phyloP scores from a whole-genome alignment of 805 yeast genomes.

The Kregervanrija delftensis region DNA sequence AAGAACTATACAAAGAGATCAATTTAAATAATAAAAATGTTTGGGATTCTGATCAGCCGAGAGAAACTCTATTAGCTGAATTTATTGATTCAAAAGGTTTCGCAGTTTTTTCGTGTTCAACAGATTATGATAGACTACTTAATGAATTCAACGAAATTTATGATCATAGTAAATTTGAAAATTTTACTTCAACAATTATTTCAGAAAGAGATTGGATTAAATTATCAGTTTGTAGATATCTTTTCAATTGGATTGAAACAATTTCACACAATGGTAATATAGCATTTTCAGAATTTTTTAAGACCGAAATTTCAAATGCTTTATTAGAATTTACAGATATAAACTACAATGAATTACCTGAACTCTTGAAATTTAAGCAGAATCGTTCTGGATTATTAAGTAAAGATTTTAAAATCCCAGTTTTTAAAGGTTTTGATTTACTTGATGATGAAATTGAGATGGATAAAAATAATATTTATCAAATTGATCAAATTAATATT shows the following conservation, averaged over 20 bases:
- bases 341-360: background rate
- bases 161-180: conserved; percentile 33
- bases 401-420: conserved; percentile 29
- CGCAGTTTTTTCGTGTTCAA: conserved; percentile 33
- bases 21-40: too few relatives aligned
- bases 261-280: conserved; percentile 32
- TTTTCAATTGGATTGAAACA: conserved; percentile 46
- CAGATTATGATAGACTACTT: conserved; percentile 11
- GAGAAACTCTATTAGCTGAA: conserved; percentile 26
- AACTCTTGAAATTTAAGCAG: background rate
- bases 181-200: conserved; percentile 50
- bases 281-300: conserved; percentile 32
- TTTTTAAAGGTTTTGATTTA: conserved; percentile 17
- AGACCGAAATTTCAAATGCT: conserved; percentile 36
- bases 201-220: conserved; percentile 44
- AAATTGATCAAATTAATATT: background rate
- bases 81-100: conserved; percentile 46
- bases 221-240: conserved; percentile 37
- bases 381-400: conserved; percentile 28
- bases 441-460: conserved; percentile 1
- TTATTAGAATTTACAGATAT: conserved; percentile 31
- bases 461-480: background rate
- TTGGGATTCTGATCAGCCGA: too few relatives aligned
- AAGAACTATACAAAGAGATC: too few relatives aligned
- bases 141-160: too few relatives aligned